Conservation (phyloP, 805 yeast species). For the Wickerhamomyces subpelliculosus region DNA sequence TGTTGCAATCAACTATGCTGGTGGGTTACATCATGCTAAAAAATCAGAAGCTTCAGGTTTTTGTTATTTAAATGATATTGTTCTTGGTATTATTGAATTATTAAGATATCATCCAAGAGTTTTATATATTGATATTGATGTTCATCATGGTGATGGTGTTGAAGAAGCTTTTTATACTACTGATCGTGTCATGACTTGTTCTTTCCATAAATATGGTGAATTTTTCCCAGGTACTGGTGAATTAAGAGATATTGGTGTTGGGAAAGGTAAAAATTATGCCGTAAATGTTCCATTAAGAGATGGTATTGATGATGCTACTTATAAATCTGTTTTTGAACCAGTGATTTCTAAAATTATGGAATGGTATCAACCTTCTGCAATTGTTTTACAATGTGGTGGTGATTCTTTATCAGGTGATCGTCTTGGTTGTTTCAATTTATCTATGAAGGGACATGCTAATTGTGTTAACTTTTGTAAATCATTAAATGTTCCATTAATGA, state of each 20-base stretch:
- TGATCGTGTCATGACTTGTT: conserved; percentile 84
- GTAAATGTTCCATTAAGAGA: conserved; percentile 84
- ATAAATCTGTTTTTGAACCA: conserved; percentile 84
- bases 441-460: conserved; percentile 91
- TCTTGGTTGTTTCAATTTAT: conserved; percentile 88
- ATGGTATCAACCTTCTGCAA: conserved; percentile 92
- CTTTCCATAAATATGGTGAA: conserved; percentile 89
- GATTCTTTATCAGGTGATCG: conserved; percentile 95
- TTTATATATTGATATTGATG: conserved; percentile 80
- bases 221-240: conserved; percentile 94
- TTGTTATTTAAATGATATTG: conserved; percentile 88
- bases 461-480: conserved; percentile 87
- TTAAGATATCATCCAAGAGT: conserved; percentile 82
- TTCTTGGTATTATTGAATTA: conserved; percentile 72
- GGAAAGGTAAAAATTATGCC: conserved; percentile 75
- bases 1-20: conserved; percentile 89
- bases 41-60: conserved; percentile 87
- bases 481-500: conserved; percentile 85
- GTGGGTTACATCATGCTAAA: conserved; percentile 91
- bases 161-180: conserved; percentile 92
- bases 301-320: conserved; percentile 83
- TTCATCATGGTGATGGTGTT: conserved; percentile 94
- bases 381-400: conserved; percentile 98
- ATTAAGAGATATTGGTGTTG: conserved; percentile 76
- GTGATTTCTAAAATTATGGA: conserved; percentile 68